Evolutionary conservation across 208 protist genomes (phyloP).

Genomic region (Porcisia hertigi): DNA sequence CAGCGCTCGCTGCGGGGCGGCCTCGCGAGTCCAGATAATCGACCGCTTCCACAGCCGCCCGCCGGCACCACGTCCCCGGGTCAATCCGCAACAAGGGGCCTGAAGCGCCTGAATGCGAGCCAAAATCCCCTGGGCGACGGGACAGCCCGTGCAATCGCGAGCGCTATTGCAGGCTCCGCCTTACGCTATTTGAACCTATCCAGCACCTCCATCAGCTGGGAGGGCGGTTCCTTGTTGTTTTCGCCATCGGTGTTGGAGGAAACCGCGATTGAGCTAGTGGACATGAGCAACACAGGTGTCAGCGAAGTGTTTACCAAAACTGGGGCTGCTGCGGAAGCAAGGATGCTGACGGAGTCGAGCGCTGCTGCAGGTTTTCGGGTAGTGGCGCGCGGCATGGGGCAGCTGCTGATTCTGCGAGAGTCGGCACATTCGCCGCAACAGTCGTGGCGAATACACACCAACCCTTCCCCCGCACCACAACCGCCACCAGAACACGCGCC

Average conservation of each 20-base stretch:
- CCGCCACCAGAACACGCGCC: neutral
- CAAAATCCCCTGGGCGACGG: constrained; percentile 58
- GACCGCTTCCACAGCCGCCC: neutral
- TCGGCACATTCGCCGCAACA: constrained; percentile 15
- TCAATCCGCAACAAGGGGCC: constrained; percentile 4
- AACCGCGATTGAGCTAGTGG: constrained; percentile 53
- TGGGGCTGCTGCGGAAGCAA: constrained; percentile 7
- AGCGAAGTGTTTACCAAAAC: constrained; percentile 1
- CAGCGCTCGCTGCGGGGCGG: constrained; percentile 44
- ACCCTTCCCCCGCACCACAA: neutral
- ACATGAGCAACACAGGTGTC: constrained; percentile 50
- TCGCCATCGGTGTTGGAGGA: constrained; percentile 39
- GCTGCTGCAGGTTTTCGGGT: constrained; percentile 19
- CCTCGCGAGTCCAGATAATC: constrained; percentile 3
- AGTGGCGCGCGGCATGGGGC: constrained; percentile 30
- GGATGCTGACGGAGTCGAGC: constrained; percentile 20
- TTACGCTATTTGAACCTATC: constrained; percentile 58
- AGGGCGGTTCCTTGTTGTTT: constrained; percentile 36
- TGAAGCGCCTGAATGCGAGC: constrained; percentile 58
- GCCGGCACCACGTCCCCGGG: neutral
- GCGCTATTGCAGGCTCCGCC: constrained; percentile 42
- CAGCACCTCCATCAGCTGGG: constrained; percentile 42
- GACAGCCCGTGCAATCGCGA: constrained; percentile 43
- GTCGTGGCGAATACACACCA: constrained; percentile 17
- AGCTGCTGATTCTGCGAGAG: constrained; percentile 32